Percentiles rank a stretch among this genome's conserved stretches.
Evolutionary conservation across 345 rosid species (phyloP).

Genomic region (Salix dunnii): DNA sequence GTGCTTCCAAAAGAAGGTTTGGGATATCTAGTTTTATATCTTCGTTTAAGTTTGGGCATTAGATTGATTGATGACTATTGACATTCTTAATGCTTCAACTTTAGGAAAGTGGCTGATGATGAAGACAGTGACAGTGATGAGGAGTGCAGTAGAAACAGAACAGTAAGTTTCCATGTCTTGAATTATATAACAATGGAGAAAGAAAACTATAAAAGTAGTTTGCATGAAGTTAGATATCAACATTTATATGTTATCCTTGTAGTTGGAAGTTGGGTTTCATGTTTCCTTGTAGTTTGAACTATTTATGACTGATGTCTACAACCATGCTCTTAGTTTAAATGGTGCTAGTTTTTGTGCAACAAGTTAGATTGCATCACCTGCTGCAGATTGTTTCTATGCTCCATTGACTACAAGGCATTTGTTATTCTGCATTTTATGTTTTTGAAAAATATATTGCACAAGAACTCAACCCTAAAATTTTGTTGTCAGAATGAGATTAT

Average conservation of each 20-base stretch:
- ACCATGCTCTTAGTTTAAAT: neutral
- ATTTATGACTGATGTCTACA: neutral
- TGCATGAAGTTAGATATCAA: neutral
- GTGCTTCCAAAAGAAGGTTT: slow-evolving; percentile 41
- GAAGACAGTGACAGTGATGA: slow-evolving; percentile 33
- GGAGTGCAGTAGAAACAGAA: slow-evolving; percentile 28
- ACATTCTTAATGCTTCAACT: neutral
- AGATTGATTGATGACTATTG: neutral
- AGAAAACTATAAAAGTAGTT: neutral
- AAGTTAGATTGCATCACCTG: neutral
- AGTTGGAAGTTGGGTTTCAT: neutral
- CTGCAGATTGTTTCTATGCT: neutral
- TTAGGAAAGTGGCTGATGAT: slow-evolving; percentile 41
- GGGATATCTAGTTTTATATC: neutral
- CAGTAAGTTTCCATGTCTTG: slow-evolving; percentile 24
- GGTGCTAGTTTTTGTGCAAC: neutral
- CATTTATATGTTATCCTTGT: neutral
- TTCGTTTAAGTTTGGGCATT: neutral
- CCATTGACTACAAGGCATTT: neutral
- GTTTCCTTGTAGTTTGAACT: neutral
- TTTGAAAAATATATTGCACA: neutral
- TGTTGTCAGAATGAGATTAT: slow-evolving; percentile 36
- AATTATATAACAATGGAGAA: neutral
- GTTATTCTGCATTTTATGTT: neutral
- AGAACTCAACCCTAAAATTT: neutral